These are phyloP conservation scores for Fomitopsis schrenkii DNA, from an alignment of 1,284 basidiomycete genomes.

Conservation along the genomic window DNA sequence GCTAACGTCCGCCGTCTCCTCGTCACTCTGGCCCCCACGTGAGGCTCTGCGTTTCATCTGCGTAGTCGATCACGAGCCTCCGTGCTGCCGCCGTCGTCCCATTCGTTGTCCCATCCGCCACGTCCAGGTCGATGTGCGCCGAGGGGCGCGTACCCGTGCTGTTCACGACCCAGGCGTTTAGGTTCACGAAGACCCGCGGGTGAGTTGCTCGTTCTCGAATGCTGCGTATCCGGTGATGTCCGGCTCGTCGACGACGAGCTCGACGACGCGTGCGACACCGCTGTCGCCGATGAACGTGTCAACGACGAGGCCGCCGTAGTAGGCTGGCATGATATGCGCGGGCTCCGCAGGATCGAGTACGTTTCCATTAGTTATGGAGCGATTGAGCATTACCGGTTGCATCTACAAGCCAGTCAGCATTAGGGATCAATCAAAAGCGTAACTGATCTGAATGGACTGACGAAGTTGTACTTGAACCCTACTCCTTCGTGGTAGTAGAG, in stretches of 20 bases:
- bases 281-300: constrained; percentile 38
- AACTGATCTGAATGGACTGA: constrained; percentile 14
- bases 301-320: constrained; percentile 55
- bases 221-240: constrained; percentile 61
- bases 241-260: constrained; percentile 49
- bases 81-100: constrained; percentile 1
- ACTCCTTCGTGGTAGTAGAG: constrained; percentile 39
- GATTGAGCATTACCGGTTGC: constrained; percentile 49
- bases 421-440: not conserved
- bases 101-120: constrained; percentile 23
- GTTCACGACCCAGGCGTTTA: constrained; percentile 43
- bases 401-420: constrained; percentile 27
- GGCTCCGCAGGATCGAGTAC: constrained; percentile 39
- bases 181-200: constrained; percentile 55
- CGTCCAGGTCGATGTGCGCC: constrained; percentile 41
- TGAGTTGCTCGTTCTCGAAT: constrained; percentile 43
- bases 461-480: constrained; percentile 42
- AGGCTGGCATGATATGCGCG: constrained; percentile 56
- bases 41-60: constrained; percentile 50
- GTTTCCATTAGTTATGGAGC: constrained; percentile 48
- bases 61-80: constrained; percentile 35
- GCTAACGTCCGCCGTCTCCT: constrained; percentile 44
- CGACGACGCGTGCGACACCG: constrained; percentile 39
- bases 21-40: constrained; percentile 67
- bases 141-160: constrained; percentile 30